Base-by-base conservation (phyloP, 2,329 filamentous ascomycete genomes). In the Ramularia endophylla region DNA sequence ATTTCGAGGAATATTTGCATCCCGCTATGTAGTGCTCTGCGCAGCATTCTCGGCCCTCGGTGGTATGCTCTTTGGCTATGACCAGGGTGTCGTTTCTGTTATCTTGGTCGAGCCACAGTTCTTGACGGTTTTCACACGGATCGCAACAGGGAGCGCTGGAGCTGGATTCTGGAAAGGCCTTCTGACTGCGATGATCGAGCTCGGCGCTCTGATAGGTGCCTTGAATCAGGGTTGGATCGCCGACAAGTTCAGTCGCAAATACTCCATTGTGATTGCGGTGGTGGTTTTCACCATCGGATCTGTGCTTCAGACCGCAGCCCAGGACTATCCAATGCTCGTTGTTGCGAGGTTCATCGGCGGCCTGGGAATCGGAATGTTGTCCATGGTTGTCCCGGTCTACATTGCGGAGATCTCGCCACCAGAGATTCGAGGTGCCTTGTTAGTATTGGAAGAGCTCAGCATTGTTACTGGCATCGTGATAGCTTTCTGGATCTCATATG, bases 321-420 rank as follows among this genome's bases (percentile, higher is more conserved):
- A 50, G 6, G 40, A 54, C 41, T 63, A 61, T 38, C 40, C 38
- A 7, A 59, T 63, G 47, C 54, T 62, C 6, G 54, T 59, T 8
- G 44, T 56, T 9, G 60, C 57, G 11, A 51, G 60, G 18, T 54
- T 57, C 27, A 54, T 63, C 33, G 59, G 57, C 8, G 59, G 59
- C 3, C 41, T 61, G 18, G 60, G 59, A 1, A 55, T 62, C 9
- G 59, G 59, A 13, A 60, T 60, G 45, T 41, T 63, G 18, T 47
- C 40, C 18, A 53, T 59, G 66, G 70, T 44, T 44, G 63, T 48
- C 15, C 48, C 27, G 31, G 70, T 71, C 32, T 94, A 94, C 65
- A 90, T 95, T 45, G 83, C 85, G 7, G 90, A 97, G 64, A 70
- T 95, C 9, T 81, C 86, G 3, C 89, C 90, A 0, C 64, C 65